Conservation (phyloP, 2,329 filamentous ascomycete genomes). For the Acrocalymma vagum region DNA sequence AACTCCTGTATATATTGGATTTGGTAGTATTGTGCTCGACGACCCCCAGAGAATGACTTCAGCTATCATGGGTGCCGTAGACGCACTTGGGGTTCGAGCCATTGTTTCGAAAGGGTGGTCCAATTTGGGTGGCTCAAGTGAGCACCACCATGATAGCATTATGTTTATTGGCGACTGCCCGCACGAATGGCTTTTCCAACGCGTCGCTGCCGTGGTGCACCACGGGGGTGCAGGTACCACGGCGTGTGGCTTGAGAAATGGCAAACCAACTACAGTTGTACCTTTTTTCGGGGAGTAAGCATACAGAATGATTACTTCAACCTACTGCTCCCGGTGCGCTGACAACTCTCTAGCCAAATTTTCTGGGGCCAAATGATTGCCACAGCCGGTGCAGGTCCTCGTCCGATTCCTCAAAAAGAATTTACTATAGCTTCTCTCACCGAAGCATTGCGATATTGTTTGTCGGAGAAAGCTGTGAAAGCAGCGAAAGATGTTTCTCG, state of each 20-base stretch:
- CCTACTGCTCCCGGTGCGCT: not conserved
- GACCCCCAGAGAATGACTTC: slow-evolving; percentile 54
- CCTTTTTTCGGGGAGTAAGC: slow-evolving; percentile 62
- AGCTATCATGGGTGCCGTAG: slow-evolving; percentile 57
- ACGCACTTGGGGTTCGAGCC: slow-evolving; percentile 45
- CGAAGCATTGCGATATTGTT: slow-evolving; percentile 54
- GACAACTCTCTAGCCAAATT: slow-evolving; percentile 43
- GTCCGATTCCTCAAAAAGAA: slow-evolving; percentile 54
- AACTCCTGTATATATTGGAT: slow-evolving; percentile 63
- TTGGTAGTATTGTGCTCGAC: slow-evolving; percentile 64
- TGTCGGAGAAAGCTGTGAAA: slow-evolving; percentile 47
- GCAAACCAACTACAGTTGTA: slow-evolving; percentile 60
- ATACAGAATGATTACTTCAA: not conserved
- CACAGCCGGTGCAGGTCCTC: slow-evolving; percentile 56
- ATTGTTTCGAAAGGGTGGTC: slow-evolving; percentile 64
- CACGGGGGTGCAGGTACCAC: slow-evolving; percentile 68
- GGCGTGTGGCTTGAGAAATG: slow-evolving; percentile 60
- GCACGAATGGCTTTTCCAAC: slow-evolving; percentile 66
- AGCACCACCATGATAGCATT: slow-evolving; percentile 43
- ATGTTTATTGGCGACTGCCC: slow-evolving; percentile 61
- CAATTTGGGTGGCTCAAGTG: slow-evolving; percentile 43
- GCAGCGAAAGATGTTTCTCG: slow-evolving; percentile 50
- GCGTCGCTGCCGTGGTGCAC: slow-evolving; percentile 64
- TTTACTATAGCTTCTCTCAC: slow-evolving; percentile 53
- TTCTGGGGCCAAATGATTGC: slow-evolving; percentile 63